Conservation (phyloP, 169 alveolate species). For the Eimeria sp. region DNA sequence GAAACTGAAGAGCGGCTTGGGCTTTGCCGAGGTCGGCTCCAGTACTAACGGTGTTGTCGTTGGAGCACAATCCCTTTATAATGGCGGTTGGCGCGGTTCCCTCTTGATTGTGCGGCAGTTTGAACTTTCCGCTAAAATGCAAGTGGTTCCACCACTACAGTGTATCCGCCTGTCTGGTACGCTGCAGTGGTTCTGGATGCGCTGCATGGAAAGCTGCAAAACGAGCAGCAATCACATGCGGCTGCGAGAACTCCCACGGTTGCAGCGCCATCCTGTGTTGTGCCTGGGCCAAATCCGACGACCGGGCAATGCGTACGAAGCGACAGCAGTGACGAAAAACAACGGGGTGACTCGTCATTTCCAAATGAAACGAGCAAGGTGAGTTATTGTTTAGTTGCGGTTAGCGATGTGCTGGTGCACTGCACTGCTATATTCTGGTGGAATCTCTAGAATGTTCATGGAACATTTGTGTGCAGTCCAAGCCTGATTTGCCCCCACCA, state of each 20-base stretch:
- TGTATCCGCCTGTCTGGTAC: neutral
- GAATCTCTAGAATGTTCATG: neutral
- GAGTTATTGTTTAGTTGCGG: neutral
- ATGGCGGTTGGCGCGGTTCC: neutral
- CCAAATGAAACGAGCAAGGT: conserved; percentile 35
- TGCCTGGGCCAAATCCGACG: neutral
- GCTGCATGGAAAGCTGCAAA: conserved; percentile 66
- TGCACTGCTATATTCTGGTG: neutral
- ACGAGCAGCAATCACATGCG: conserved; percentile 5
- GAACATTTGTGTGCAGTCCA: conserved; percentile 23
- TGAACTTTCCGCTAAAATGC: neutral
- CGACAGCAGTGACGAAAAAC: conserved; percentile 39
- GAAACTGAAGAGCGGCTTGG: neutral
- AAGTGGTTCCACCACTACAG: neutral
- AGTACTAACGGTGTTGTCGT: neutral
- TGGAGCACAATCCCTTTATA: neutral
- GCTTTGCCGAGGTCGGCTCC: neutral
- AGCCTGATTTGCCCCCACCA: conserved; percentile 28
- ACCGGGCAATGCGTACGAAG: neutral
- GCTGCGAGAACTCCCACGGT: neutral
- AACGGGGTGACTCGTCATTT: neutral
- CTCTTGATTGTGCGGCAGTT: neutral
- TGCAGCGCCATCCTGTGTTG: neutral
- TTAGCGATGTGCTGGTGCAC: neutral
- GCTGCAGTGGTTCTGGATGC: conserved; percentile 75